A percentile compares a stretch with the other conserved stretches of the same genome.
phyloP scores from a whole-genome alignment of 352 stramenopile genomes.

The Phytopythium litorale region DNA sequence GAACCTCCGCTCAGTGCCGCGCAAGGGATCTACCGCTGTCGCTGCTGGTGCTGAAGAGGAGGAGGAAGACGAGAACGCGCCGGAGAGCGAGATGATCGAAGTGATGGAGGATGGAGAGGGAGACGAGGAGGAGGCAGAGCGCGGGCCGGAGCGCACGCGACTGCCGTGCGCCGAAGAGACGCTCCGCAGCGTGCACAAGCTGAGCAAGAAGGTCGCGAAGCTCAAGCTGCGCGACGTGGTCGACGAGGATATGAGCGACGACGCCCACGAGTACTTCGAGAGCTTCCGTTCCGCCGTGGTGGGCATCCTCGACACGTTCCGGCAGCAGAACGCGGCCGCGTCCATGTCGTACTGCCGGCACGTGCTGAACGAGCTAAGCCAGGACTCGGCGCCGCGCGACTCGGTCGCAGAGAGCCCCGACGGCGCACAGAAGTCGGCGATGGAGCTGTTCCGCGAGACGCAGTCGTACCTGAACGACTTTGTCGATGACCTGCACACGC shows the following conservation, averaged over 20 bases:
- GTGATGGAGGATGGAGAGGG: conserved; percentile 50
- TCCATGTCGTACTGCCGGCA: conserved; percentile 83
- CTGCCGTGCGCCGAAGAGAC: conserved; percentile 58
- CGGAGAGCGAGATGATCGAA: conserved; percentile 63
- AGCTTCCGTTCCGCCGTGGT: conserved; percentile 51
- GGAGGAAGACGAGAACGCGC: conserved; percentile 30
- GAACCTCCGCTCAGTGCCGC: conserved; percentile 47
- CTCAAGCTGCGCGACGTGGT: conserved; percentile 70
- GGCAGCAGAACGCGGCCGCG: conserved; percentile 73
- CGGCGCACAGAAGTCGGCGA: conserved; percentile 51
- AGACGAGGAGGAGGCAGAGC: conserved; percentile 14
- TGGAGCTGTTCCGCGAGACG: conserved; percentile 72
- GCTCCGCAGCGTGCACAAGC: conserved; percentile 53
- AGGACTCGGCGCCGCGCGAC: conserved; percentile 16
- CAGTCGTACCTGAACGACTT: conserved; percentile 57
- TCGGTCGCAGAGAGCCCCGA: conserved; percentile 8
- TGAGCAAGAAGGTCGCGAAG: conserved; percentile 74
- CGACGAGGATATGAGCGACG: conserved; percentile 56
- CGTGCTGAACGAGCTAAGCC: conserved; percentile 44
- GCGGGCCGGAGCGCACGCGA: conserved; percentile 45
- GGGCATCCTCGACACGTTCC: conserved; percentile 44
- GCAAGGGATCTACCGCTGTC: conserved; percentile 17
- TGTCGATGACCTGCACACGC: conserved; percentile 41
- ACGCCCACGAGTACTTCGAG: conserved; percentile 64
- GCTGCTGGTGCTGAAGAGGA: conserved; percentile 12